A percentile compares a stretch with the other conserved stretches of the same genome.
Conservation (phyloP, 306 rosid genomes). For the Fagus crenata region DNA sequence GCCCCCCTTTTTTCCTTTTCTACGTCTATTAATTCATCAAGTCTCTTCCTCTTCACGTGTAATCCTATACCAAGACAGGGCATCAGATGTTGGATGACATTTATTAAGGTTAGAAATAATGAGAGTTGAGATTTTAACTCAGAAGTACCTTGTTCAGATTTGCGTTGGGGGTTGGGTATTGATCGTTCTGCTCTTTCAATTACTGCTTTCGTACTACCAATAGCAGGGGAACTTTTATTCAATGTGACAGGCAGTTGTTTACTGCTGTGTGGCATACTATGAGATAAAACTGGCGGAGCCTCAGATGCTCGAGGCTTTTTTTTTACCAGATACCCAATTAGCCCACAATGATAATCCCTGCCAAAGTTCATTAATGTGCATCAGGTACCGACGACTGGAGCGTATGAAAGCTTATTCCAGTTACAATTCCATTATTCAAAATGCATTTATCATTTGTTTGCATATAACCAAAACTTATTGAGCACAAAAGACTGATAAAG, state of each 20-base stretch:
- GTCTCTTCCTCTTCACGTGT: conserved; percentile 60
- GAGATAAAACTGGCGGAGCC: conserved; percentile 20
- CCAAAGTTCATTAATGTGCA: conserved; percentile 24
- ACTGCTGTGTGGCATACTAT: conserved; percentile 23
- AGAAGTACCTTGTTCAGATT: conserved; percentile 48
- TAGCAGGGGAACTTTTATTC: conserved; percentile 22
- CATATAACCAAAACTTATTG: neutral
- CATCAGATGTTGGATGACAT: conserved; percentile 19
- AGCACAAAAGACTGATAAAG: neutral
- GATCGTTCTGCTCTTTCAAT: conserved; percentile 31
- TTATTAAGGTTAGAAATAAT: conserved; percentile 14
- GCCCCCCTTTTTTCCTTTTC: conserved; percentile 41
- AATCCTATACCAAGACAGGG: conserved; percentile 39
- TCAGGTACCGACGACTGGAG: neutral
- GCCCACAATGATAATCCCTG: conserved; percentile 76
- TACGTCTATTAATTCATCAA: conserved; percentile 33
- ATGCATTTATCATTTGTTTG: no score
- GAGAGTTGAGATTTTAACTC: conserved; percentile 17
- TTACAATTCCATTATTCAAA: neutral
- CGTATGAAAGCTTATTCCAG: neutral
- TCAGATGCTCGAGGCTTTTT: conserved; percentile 28
- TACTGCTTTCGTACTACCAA: conserved; percentile 26
- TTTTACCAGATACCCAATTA: conserved; percentile 63
- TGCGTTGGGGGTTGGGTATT: conserved; percentile 26
- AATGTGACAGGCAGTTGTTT: conserved; percentile 29